Percentiles rank a stretch among this genome's conserved stretches.
These are phyloP conservation scores for Fusarium sp. DNA, from an alignment of 2,329 filamentous ascomycete genomes.

Conservation along the genomic window DNA sequence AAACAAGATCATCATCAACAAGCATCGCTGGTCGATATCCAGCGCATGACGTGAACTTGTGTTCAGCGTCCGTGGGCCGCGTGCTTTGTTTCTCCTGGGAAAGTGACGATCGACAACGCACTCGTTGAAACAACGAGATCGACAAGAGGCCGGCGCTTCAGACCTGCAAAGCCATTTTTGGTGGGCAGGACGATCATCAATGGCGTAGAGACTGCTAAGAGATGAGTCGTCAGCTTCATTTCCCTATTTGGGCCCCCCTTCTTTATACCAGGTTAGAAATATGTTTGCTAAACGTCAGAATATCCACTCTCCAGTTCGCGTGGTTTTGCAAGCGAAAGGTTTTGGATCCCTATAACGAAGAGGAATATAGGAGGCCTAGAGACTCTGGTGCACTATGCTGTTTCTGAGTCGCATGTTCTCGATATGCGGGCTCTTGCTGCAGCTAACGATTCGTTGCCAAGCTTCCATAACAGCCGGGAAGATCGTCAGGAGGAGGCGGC, in stretches of 20 bases:
- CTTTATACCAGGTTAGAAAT: constrained; percentile 8
- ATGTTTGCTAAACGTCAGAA: neutral
- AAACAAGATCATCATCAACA: constrained; percentile 9
- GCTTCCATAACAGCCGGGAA: constrained; percentile 29
- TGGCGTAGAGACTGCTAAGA: constrained; percentile 11
- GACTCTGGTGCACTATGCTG: constrained; percentile 2
- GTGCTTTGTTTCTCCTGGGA: constrained; percentile 24
- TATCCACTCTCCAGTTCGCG: neutral
- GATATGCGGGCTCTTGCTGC: constrained; percentile 26
- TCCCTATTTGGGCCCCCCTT: constrained; percentile 23
- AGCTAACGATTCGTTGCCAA: constrained; percentile 36
- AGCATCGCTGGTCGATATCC: constrained; percentile 22
- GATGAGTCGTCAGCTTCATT: constrained; percentile 44
- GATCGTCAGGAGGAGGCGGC: constrained; percentile 47
- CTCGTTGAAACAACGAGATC: constrained; percentile 36
- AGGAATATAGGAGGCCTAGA: constrained; percentile 4
- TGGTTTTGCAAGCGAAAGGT: constrained; percentile 1
- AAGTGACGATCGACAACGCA: constrained; percentile 41
- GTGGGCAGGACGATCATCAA: constrained; percentile 32
- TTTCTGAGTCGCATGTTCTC: constrained; percentile 26
- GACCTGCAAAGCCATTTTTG: constrained; percentile 25
- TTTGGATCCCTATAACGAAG: constrained; percentile 41
- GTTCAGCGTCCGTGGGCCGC: constrained; percentile 21
- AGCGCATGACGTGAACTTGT: constrained; percentile 33
- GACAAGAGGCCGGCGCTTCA: constrained; percentile 27